Evolutionary conservation across 805 yeast genomes (phyloP).

Genomic region (Kodamaea leandrae): DNA sequence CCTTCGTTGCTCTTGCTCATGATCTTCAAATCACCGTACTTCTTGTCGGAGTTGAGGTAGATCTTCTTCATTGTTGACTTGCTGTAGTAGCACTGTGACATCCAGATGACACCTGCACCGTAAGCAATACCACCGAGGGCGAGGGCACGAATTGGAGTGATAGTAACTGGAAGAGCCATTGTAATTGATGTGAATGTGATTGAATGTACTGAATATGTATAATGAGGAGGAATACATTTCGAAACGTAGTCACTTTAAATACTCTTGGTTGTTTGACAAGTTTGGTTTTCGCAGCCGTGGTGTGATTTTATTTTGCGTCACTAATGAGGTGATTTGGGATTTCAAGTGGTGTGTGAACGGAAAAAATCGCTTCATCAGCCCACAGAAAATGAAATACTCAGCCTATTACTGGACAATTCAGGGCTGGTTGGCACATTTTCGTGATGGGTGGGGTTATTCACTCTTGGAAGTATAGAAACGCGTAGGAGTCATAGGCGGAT

Average conservation of each 20-base stretch:
- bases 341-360: neutral
- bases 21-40: constrained; percentile 23
- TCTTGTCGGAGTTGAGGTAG: constrained; percentile 28
- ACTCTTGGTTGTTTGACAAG: neutral
- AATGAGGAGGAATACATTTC: too few relatives aligned
- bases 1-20: constrained; percentile 10
- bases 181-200: neutral
- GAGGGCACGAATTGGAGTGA: constrained; percentile 20
- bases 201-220: neutral
- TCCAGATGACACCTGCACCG: constrained; percentile 31
- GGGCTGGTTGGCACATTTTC: neutral
- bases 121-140: constrained; percentile 31
- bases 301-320: constrained; percentile 5
- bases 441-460: too few relatives aligned
- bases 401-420: neutral
- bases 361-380: constrained; percentile 1
- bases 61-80: constrained; percentile 29
- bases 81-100: constrained; percentile 31
- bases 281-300: constrained; percentile 11
- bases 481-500: neutral
- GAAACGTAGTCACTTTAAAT: too few relatives aligned
- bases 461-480: neutral
- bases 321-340: constrained; percentile 1
- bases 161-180: constrained; percentile 4
- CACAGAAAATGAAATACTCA: neutral